Conservation (phyloP, 768 basidiomycete species). For the Amanita inopinata region DNA sequence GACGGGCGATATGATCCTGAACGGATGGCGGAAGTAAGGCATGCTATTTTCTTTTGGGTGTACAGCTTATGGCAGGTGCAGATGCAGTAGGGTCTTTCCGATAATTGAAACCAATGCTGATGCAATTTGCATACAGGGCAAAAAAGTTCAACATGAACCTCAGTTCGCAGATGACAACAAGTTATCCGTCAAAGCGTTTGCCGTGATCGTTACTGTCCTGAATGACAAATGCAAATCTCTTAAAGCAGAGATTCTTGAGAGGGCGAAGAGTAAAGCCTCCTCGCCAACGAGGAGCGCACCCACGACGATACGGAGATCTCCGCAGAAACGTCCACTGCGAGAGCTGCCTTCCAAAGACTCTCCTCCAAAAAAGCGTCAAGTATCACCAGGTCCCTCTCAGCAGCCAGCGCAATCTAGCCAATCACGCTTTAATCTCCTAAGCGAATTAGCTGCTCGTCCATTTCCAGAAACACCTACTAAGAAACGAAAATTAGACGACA, state of each 20-base stretch:
- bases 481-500: constrained; percentile 11
- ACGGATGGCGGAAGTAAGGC: constrained; percentile 19
- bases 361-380: constrained; percentile 6
- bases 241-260: constrained; percentile 10
- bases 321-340: constrained; percentile 9
- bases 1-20: constrained; percentile 15
- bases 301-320: constrained; percentile 8
- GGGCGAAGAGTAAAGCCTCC: constrained; percentile 1
- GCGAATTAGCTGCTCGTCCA: not conserved
- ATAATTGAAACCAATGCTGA: not conserved
- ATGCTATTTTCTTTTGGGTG: constrained; percentile 38
- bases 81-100: constrained; percentile 2
- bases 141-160: constrained; percentile 9
- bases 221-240: constrained; percentile 11
- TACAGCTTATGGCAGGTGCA: constrained; percentile 29
- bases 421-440: not conserved
- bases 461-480: constrained; percentile 13
- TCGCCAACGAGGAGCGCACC: constrained; percentile 1
- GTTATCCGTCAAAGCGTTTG: constrained; percentile 8
- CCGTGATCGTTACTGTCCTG: constrained; percentile 7
- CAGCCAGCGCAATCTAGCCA: not conserved
- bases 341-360: constrained; percentile 12
- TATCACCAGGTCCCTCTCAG: not conserved
- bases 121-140: constrained; percentile 8
- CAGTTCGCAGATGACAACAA: constrained; percentile 11